Conservation (phyloP, 805 yeast species). For the Candida montana region DNA sequence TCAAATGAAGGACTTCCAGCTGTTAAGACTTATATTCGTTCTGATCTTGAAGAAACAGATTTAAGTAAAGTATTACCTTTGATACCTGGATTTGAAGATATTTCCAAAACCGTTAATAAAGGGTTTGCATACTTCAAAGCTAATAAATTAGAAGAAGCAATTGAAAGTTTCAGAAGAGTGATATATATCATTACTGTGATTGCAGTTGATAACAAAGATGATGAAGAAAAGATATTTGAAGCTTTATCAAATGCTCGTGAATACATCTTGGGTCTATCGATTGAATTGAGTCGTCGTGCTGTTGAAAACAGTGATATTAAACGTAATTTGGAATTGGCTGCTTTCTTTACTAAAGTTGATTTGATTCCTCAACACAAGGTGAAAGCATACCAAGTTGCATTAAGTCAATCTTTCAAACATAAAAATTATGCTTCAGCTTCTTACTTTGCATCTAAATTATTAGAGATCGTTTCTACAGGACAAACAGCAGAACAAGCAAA, state of each 20-base stretch:
- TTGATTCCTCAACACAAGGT: slow-evolving; percentile 79
- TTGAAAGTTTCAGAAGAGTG: slow-evolving; percentile 70
- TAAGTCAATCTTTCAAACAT: slow-evolving; percentile 84
- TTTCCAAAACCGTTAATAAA: slow-evolving; percentile 53
- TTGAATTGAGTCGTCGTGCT: slow-evolving; percentile 84
- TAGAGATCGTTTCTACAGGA: slow-evolving; percentile 65
- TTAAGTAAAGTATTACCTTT: slow-evolving; percentile 51
- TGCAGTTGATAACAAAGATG: slow-evolving; percentile 67
- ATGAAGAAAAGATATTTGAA: slow-evolving; percentile 69
- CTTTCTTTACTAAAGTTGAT: slow-evolving; percentile 85
- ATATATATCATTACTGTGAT: slow-evolving; percentile 70
- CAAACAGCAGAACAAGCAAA: slow-evolving; percentile 85
- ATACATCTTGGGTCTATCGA: slow-evolving; percentile 86
- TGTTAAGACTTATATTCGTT: slow-evolving; percentile 59
- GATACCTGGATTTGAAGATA: slow-evolving; percentile 65
- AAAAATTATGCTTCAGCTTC: slow-evolving; percentile 88
- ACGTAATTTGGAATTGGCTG: slow-evolving; percentile 90
- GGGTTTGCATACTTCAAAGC: slow-evolving; percentile 83
- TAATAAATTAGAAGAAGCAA: slow-evolving; percentile 78
- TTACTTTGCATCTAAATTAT: slow-evolving; percentile 79
- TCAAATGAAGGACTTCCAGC: slow-evolving; percentile 69
- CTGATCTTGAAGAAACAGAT: slow-evolving; percentile 52
- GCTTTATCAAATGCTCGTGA: slow-evolving; percentile 74
- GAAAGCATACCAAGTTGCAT: slow-evolving; percentile 90
- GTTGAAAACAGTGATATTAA: slow-evolving; percentile 66